Evolutionary conservation across 805 yeast genomes (phyloP), one percentile per base, ranked within the genome.

Genomic region (Teunomyces barrocoloradensis): DNA sequence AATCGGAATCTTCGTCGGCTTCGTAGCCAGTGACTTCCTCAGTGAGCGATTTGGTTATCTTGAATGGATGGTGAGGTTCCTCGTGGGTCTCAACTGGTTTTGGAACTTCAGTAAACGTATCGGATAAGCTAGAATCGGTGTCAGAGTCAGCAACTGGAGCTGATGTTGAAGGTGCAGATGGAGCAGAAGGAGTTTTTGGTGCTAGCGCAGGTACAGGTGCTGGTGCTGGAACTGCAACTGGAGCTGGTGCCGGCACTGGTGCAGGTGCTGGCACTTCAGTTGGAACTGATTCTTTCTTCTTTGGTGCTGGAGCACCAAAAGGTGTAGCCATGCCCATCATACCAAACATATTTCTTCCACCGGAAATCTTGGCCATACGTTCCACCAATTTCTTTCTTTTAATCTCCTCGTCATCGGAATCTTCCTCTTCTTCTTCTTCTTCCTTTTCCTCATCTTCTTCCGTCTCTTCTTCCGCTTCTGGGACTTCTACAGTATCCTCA

Each of bases 321-420:
- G 69, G 71, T 15, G 72, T 60, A 51, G 77, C 57, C 73, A 71
- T 70, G 2, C 84, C 84, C 81, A 80, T 77, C 85, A 80, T 80
- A 38, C 90, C 91, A 66, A 83, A 78, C 83, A 87, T 80, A 48
- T 87, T 85, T 69, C 86, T 78, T 4, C 90, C 90, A 17, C 96
- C 96, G 0, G 97, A 87, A 15, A 92, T 78, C 57, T 85, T 88
- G n/a, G 99, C 98, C 97, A 92, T 92, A 51, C 97, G 80, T 53
- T 87, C 97, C 17, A 95, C 84, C 45, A 92, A 73, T 5, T 85
- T 88, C 42, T 85, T 78, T 57, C 94, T 79, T 47, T 85, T 80
- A 4, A 84, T 74, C 52, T 87, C 94, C 60, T 87, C 95, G 37
- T 81, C 87, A 44, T 87, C 92, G 45, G 82, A 85, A 1, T 80